Evolutionary conservation across 2,329 filamentous ascomycete species (phyloP).

Genomic region (Epichloe sibirici): DNA sequence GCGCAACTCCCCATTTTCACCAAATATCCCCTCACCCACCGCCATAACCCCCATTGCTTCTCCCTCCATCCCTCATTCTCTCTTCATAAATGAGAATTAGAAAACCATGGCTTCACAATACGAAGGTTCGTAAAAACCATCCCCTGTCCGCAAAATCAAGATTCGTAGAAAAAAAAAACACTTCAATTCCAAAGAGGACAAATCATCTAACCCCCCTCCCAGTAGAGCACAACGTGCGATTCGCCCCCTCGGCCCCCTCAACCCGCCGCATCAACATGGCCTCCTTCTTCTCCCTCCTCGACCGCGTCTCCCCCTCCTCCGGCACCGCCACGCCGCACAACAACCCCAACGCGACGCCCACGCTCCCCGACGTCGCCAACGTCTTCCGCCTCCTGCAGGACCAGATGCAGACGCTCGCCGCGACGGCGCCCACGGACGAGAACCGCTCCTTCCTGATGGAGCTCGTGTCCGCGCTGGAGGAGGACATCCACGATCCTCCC

Average conservation of each 20-base stretch:
- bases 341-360: slow-evolving; percentile 48
- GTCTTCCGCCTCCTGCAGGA: slow-evolving; percentile 47
- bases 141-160: not conserved
- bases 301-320: slow-evolving; percentile 34
- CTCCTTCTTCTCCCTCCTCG: slow-evolving; percentile 46
- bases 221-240: slow-evolving; percentile 55
- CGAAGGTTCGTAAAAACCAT: slow-evolving; percentile 27
- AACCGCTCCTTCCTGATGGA: slow-evolving; percentile 38
- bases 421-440: slow-evolving; percentile 33
- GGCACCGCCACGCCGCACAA: slow-evolving; percentile 26
- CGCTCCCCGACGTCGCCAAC: slow-evolving; percentile 44
- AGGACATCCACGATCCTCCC: slow-evolving; percentile 40
- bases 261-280: slow-evolving; percentile 51
- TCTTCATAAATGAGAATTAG: not conserved
- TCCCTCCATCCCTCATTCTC: not conserved
- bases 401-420: slow-evolving; percentile 40
- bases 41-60: not conserved
- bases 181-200: not conserved
- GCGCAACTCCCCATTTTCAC: not conserved
- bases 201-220: slow-evolving; percentile 1
- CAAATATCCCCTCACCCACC: not conserved
- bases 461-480: slow-evolving; percentile 35
- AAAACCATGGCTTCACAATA: slow-evolving; percentile 41
- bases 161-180: not conserved
- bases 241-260: slow-evolving; percentile 24